These are phyloP conservation scores for Rhizopogon roseolus DNA, from an alignment of 768 basidiomycete genomes.

Conservation along the genomic window DNA sequence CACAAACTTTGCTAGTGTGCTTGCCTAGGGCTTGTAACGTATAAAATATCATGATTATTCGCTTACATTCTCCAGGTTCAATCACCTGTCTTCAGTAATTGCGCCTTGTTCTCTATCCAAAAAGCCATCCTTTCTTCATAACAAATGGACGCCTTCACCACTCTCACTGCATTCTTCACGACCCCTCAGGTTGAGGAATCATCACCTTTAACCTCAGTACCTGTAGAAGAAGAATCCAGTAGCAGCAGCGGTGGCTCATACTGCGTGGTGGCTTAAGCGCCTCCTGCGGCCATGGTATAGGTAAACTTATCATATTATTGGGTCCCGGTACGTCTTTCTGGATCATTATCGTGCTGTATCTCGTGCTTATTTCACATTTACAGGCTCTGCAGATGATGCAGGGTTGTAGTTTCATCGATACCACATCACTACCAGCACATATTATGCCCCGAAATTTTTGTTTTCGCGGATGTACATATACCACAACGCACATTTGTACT, in stretches of 20 bases:
- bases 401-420: not conserved
- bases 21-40: not conserved
- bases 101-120: not conserved
- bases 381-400: not conserved
- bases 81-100: constrained; percentile 2
- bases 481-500: not conserved
- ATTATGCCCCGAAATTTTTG: constrained; percentile 1
- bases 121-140: not conserved
- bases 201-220: not conserved
- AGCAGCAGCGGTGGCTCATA: constrained; percentile 4
- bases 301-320: not conserved
- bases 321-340: not conserved
- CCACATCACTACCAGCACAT: not conserved
- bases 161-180: not conserved
- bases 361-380: not conserved
- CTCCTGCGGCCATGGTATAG: not conserved
- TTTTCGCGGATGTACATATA: constrained; percentile 4
- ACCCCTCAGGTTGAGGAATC: constrained; percentile 3
- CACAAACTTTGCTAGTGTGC: not conserved
- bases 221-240: constrained; percentile 3
- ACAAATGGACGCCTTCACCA: constrained; percentile 5
- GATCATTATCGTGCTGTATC: not conserved
- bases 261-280: constrained; percentile 4
- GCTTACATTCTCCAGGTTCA: not conserved
- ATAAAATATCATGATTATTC: not conserved